These are phyloP conservation scores for Yamadazyma ubonensis DNA, from an alignment of 805 yeast genomes.

Conservation along the genomic window DNA sequence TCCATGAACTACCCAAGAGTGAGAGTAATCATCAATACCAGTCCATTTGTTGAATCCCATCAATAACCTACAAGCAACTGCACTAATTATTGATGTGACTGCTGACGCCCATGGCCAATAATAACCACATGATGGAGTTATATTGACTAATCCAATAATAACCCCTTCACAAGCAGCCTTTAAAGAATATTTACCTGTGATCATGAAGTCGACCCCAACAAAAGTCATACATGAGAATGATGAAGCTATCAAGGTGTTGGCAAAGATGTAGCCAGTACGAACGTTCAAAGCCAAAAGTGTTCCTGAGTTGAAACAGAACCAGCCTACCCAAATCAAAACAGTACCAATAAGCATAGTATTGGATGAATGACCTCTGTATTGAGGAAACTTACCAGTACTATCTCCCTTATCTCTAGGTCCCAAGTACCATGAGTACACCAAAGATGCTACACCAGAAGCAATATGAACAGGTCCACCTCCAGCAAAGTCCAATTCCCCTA, in stretches of 20 bases:
- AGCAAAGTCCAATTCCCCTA: conserved; percentile 48
- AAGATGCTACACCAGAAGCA: conserved; percentile 43
- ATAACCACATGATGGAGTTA: conserved; percentile 48
- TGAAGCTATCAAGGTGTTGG: conserved; percentile 53
- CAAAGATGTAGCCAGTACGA: conserved; percentile 47
- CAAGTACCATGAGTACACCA: conserved; percentile 41
- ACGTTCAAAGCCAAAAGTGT: conserved; percentile 39
- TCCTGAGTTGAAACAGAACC: conserved; percentile 51
- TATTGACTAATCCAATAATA: conserved; percentile 45
- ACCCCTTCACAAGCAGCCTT: conserved; percentile 48
- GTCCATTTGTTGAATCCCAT: conserved; percentile 38
- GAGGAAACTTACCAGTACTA: conserved; percentile 22
- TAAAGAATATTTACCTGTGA: conserved; percentile 42
- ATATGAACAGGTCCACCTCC: conserved; percentile 53
- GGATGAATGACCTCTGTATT: conserved; percentile 33
- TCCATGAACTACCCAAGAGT: conserved; percentile 48
- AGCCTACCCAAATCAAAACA: conserved; percentile 48
- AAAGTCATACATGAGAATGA: conserved; percentile 47
- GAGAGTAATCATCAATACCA: conserved; percentile 46
- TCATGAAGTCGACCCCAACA: conserved; percentile 40
- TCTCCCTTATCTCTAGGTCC: conserved; percentile 38
- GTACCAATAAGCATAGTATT: conserved; percentile 43
- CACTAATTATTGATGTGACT: conserved; percentile 41
- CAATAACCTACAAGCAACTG: conserved; percentile 34
- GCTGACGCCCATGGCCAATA: conserved; percentile 49